Conservation (phyloP, 2,329 filamentous ascomycete species). For the Pezicula carpinea region DNA sequence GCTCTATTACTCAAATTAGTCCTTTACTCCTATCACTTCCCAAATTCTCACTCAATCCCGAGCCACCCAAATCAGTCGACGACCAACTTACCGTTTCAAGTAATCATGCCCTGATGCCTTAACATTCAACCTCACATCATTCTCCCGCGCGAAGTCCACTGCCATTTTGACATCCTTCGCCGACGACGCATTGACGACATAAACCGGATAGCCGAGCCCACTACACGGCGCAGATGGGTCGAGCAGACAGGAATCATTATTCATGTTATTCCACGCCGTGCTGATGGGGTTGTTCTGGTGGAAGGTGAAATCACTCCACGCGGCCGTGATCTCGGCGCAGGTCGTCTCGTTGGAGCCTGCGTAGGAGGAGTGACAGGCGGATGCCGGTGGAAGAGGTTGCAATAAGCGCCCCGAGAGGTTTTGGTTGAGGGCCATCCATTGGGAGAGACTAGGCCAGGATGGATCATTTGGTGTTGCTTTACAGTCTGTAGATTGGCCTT, state of each 20-base stretch:
- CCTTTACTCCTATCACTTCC: not conserved
- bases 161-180: slow-evolving; percentile 24
- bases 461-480: not conserved
- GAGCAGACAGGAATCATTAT: slow-evolving; percentile 32
- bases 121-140: slow-evolving; percentile 9
- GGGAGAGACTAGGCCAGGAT: slow-evolving; percentile 14
- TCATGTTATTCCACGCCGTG: slow-evolving; percentile 27
- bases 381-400: slow-evolving; percentile 21
- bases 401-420: slow-evolving; percentile 20
- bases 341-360: slow-evolving; percentile 19
- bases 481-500: not conserved
- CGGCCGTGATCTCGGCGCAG: slow-evolving; percentile 19
- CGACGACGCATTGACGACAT: slow-evolving; percentile 29
- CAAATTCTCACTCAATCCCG: not conserved
- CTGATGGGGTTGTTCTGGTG: slow-evolving; percentile 17
- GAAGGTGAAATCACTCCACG: slow-evolving; percentile 26
- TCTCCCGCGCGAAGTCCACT: slow-evolving; percentile 19
- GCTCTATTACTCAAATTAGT: not conserved
- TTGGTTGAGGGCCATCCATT: slow-evolving; percentile 19
- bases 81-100: slow-evolving; percentile 3
- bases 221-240: slow-evolving; percentile 19
- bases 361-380: slow-evolving; percentile 26
- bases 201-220: slow-evolving; percentile 23
- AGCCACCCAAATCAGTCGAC: not conserved
- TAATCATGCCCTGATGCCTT: slow-evolving; percentile 10